These are phyloP conservation scores for Pyrenopolyporus hunteri DNA, from an alignment of 495 filamentous ascomycete genomes.

Conservation along the genomic window DNA sequence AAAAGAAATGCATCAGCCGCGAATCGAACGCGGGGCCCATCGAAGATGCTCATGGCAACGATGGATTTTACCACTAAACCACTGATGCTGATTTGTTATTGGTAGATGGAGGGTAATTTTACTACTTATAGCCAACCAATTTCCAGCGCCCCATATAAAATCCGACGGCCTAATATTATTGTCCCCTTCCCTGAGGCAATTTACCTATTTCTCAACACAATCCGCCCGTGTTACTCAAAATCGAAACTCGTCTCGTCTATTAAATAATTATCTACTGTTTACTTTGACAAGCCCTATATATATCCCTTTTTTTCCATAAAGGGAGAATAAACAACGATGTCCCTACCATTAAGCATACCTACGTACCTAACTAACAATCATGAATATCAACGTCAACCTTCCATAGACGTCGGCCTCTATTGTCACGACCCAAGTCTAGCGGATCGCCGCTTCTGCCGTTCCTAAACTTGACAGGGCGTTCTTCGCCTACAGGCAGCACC, in stretches of 20 bases:
- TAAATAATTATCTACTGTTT: too few species aligned
- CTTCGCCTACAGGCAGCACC: conserved; percentile 58
- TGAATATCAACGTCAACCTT: conserved; percentile 28
- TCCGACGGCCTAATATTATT: too few species aligned
- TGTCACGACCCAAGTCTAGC: conserved; percentile 35
- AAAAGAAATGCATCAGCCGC: conserved; percentile 51
- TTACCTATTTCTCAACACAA: too few species aligned
- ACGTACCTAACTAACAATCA: too few species aligned
- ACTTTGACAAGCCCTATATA: too few species aligned
- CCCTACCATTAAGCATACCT: too few species aligned
- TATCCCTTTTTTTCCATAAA: too few species aligned
- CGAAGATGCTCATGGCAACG: conserved; percentile 62
- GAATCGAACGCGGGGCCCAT: conserved; percentile 61
- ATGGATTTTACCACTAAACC: conserved; percentile 62
- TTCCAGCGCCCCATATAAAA: too few species aligned
- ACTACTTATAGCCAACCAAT: neutral
- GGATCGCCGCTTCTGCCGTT: conserved; percentile 21
- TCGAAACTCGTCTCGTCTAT: too few species aligned
- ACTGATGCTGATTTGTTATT: conserved; percentile 42
- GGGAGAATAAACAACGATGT: too few species aligned
- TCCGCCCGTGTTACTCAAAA: too few species aligned
- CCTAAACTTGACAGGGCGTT: conserved; percentile 49
- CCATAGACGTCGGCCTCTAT: conserved; percentile 35
- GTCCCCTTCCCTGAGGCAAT: neutral
- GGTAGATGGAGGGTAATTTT: neutral